Evolutionary conservation across 179 eudicot genomes (phyloP), one percentile per base, ranked within the genome.

Genomic region (Amaranthus tricolor): DNA sequence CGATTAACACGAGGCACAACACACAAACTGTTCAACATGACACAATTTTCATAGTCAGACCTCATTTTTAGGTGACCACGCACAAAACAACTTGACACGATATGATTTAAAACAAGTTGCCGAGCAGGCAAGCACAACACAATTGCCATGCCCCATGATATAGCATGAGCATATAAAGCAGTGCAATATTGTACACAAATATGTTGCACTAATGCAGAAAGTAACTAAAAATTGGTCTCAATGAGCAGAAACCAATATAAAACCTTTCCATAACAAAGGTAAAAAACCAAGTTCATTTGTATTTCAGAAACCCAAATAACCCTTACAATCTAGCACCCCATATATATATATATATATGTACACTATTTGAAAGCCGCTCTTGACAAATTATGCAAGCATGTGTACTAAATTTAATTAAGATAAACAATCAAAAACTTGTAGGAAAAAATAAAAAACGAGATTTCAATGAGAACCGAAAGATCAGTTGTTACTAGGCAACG

Each of bases 311-410:
- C 69, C 83, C 59, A 56, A 81, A 69, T 51, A 82, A 76, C 68
- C 77, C 68, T 79, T 64, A 71, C 78, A 79, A 81, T 59, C 80
- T 70, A 78, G 70, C 83, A 75, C 62, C 75, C 78, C 76, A 47
- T 70, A 76, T 71, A 74, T 78, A 82, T 81, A 82, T n/a, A n/a
- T n/a, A n/a, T n/a, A n/a, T 68, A 54, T 31, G 40, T 81, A 81
- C 80, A 81, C 44, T 53, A 66, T 72, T 31, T 7, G 40, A 62
- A 80, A 76, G 43, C 74, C 62, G 59, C 72, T 66, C 77, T 69
- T 68, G 71, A 51, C 74, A 31, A 77, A 56, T 72, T 77, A 77
- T 77, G 75, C 72, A 77, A 74, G 56, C 81, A 77, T 15, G 75
- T 69, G 69, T 73, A 52, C 78, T 52, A 54, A 69, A 76, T 3